Evolutionary conservation across 352 stramenopile genomes (phyloP), one percentile per base, ranked within the genome.

Genomic region (Phytophthora sansomeana): DNA sequence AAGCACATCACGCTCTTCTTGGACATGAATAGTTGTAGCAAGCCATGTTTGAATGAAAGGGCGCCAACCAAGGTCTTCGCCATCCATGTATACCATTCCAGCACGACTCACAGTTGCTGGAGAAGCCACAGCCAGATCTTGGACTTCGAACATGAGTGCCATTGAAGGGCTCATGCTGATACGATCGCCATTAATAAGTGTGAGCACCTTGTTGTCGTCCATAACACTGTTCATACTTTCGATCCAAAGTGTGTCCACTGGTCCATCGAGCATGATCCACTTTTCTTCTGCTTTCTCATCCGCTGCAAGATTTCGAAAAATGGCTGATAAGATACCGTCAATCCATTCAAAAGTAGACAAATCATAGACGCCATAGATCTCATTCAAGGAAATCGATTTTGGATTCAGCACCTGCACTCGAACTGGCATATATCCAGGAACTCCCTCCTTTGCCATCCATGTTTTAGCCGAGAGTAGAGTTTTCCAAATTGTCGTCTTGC

Each of bases 1-100:
- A 4, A 96, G 63, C 1, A 93, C 72, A 16, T 93, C 85, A 10
- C 81, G 80, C 59, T 96, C 85, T 44, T 94, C 87, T 21, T 72
- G 53, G 13, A 83, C 55, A 9, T 51, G 19, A 55, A 96, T 93
- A 21, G 74, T 90, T 21, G 79, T 93, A 10, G 61, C 35, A 3
- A 93, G 67, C 86, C 86, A 96, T 14, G 86, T 92, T 35, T 90
- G 74, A 13, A 96, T 81, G 17, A 92, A 93, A 3, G 88, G 85
- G 4, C 71, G 78, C 84, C 85, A 96, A 8, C 89, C 84, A 21
- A 97, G 80, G 39, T 95, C 85, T 19, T 91, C 74, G 4, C 92
- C 84, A 36, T 94, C 83, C 87, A 98, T 97, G 76, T 98, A 98
- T 7, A 98, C 92, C 80, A 98, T 97, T 29, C 95, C 95, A 19